A percentile compares a stretch with the other conserved stretches of the same genome.
These are phyloP conservation scores for Anethum foeniculum DNA, from an alignment of 140 eudicot genomes.

Conservation along the genomic window DNA sequence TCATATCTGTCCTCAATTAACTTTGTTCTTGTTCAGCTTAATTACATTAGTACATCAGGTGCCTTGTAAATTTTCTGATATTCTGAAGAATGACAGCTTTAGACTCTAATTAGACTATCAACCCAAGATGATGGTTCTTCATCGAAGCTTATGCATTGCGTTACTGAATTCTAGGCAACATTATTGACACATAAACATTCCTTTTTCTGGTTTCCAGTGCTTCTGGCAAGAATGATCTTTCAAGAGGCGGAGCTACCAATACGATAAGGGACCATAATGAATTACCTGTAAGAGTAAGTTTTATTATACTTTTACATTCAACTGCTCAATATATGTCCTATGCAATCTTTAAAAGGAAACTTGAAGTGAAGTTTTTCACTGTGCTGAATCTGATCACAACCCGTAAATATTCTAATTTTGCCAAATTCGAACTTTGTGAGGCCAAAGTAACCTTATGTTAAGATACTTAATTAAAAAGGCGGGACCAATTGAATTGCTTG, in stretches of 20 bases:
- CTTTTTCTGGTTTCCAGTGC: conserved; percentile 40
- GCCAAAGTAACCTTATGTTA: neutral
- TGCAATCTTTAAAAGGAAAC: neutral
- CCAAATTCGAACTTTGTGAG: neutral
- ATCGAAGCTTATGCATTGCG: neutral
- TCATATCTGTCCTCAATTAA: neutral
- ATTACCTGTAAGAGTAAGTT: conserved; percentile 25
- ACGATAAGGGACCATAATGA: conserved; percentile 18
- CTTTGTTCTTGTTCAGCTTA: neutral
- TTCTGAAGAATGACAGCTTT: neutral
- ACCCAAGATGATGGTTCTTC: neutral
- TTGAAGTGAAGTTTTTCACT: neutral
- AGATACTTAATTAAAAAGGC: neutral
- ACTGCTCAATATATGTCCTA: conserved; percentile 5
- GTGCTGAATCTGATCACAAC: neutral
- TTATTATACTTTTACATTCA: neutral
- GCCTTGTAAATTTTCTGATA: neutral
- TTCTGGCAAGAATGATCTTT: conserved; percentile 38
- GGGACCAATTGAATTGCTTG: neutral
- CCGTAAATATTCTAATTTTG: conserved; percentile 4
- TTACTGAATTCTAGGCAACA: neutral
- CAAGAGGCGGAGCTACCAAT: conserved; percentile 28
- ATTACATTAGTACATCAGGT: neutral
- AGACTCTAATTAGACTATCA: neutral
- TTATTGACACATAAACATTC: conserved; percentile 1